Evolutionary conservation across 2,329 filamentous ascomycete genomes (phyloP), one percentile per base, ranked within the genome.

Genomic region (Cryphonectria parasitica): DNA sequence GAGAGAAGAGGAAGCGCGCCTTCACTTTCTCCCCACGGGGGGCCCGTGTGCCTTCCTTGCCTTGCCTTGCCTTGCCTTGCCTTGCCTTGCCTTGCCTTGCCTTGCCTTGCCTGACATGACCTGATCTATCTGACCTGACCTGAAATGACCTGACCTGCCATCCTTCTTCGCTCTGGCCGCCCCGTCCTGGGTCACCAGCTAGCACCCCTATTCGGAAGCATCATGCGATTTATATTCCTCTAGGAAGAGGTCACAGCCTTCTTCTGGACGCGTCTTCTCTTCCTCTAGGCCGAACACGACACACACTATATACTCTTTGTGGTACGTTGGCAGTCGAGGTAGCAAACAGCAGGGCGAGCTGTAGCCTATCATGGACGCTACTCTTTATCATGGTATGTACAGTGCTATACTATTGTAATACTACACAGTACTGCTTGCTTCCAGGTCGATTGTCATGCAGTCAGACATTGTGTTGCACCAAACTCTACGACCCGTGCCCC

Each of bases 181-280:
- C 56, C 15, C 34, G 56, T 43, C 41, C 41, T 43, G 31, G 28
- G 45, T 56, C 22, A 56, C 54, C 54, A 22, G 31, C 58, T 31
- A 61, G 28, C 17, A 31, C 31, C 58, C 34, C 15, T 3, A 39
- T 22, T 45, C 13, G 61, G 15, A 45, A 13, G 25, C 39, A 28
- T 64, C 61, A 64, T n/a, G 61, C 61, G 61, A 64, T 45, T 3
- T 45, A n/a, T 28, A 7, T 2, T 64, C 61, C 61, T 64, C n/a
- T n/a, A 63, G 61, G 39, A 63, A 22, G 43, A 19, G 43, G 43
- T 13, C 13, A 45, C 39, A 28, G 19, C 36, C n/a, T 4, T 58
- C 54, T 39, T 6, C 10, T 36, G 19, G 19, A 22, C 19, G 15
- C 19, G 8, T 61, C 19, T 10, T 39, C 34, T 22, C 45, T n/a